A percentile compares a stretch with the other conserved stretches of the same genome.
phyloP scores from a whole-genome alignment of 1,139 yeast genomes.

The Kluyveromyces sp. region DNA sequence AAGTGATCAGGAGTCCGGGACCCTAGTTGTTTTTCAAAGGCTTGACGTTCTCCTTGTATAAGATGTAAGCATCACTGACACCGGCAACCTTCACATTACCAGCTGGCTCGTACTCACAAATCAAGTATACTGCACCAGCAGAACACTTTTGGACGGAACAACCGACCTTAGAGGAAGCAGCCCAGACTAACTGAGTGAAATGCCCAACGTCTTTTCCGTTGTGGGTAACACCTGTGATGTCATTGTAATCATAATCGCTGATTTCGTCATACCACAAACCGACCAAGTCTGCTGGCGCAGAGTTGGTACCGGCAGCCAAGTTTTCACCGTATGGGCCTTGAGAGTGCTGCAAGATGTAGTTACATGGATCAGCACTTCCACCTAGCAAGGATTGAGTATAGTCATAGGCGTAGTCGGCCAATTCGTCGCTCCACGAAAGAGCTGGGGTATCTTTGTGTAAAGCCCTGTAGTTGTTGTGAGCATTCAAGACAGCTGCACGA shows the following conservation, averaged over 20 bases:
- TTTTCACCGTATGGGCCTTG: conserved; percentile 58
- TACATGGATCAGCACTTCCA: conserved; percentile 46
- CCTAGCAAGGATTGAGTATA: conserved; percentile 43
- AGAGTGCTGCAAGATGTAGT: conserved; percentile 52
- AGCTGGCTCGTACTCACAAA: conserved; percentile 58
- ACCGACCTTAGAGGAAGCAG: conserved; percentile 46
- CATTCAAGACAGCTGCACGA: conserved; percentile 41
- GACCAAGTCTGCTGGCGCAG: conserved; percentile 42
- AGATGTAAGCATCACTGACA: conserved; percentile 30
- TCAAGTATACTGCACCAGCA: conserved; percentile 50
- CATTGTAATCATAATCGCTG: conserved; percentile 42
- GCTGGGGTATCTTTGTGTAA: conserved; percentile 48
- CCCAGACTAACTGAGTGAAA: conserved; percentile 70
- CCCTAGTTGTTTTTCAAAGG: conserved; percentile 1
- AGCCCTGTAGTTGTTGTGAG: conserved; percentile 49
- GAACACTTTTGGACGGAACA: conserved; percentile 53
- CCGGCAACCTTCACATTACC: conserved; percentile 48
- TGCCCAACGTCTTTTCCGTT: conserved; percentile 40
- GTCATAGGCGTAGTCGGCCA: conserved; percentile 37
- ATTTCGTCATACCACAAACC: conserved; percentile 66
- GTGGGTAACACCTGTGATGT: conserved; percentile 37
- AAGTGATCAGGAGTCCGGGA: not conserved
- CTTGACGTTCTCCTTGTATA: conserved; percentile 47
- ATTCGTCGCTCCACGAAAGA: conserved; percentile 43
- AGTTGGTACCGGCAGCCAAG: conserved; percentile 49